Percentiles rank a stretch among this genome's conserved stretches.
phyloP scores from a whole-genome alignment of 768 basidiomycete species.

The Daedaleopsis sinensis region DNA sequence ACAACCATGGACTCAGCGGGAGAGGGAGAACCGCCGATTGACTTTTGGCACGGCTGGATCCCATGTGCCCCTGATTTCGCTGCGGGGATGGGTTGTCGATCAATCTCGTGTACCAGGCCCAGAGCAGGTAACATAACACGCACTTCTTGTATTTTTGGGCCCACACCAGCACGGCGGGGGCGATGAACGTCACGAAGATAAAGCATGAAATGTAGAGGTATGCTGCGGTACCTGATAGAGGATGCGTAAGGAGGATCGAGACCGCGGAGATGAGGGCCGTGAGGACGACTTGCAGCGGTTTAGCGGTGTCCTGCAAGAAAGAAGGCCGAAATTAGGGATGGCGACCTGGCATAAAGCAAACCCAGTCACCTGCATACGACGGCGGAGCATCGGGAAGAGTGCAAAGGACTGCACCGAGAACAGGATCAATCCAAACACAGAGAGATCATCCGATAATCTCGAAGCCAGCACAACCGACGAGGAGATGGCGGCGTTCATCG shows the following conservation, averaged over 20 bases:
- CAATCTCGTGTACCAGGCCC: neutral
- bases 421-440: conserved; percentile 87
- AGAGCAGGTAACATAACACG: conserved; percentile 30
- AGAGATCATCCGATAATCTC: conserved; percentile 77
- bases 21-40: conserved; percentile 21
- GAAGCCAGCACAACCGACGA: conserved; percentile 94
- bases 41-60: conserved; percentile 75
- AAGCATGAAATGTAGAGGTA: conserved; percentile 54
- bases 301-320: conserved; percentile 47
- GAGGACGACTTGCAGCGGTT: conserved; percentile 47
- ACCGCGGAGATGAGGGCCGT: conserved; percentile 55
- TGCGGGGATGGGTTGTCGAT: conserved; percentile 34
- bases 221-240: conserved; percentile 58
- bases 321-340: neutral
- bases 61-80: conserved; percentile 90
- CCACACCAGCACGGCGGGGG: conserved; percentile 78
- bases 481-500: conserved; percentile 90
- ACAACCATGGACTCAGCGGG: conserved; percentile 10
- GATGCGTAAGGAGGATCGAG: conserved; percentile 53
- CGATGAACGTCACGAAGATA: conserved; percentile 65
- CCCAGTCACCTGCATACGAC: conserved; percentile 62
- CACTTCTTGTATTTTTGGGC: conserved; percentile 89
- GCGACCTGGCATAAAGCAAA: conserved; percentile 6
- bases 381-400: conserved; percentile 80
- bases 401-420: conserved; percentile 85